Evolutionary conservation across 495 filamentous ascomycete species (phyloP), one percentile per base, ranked within the genome.

Genomic region (Penicillium diatomitis): DNA sequence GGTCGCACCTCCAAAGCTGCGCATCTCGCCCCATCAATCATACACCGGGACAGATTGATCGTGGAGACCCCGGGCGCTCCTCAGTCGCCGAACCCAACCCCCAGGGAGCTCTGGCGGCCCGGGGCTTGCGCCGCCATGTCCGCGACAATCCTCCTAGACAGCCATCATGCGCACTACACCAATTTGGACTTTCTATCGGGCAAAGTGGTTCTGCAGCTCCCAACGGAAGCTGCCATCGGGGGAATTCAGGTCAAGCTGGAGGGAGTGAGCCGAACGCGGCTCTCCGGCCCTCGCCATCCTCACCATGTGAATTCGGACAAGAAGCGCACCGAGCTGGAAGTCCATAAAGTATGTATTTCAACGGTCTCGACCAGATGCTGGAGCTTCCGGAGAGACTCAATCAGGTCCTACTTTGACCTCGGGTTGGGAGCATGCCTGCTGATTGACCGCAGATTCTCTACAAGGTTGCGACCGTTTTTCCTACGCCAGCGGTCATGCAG

Each of bases 241-340:
- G 79, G 80, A 8, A 85, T 98, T 46, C 77, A 89, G 38, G 91
- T 96, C 53, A 98, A 98, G 71, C 77, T 98, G 34, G 91, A 98
- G 63, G 92, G 90, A 46, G 90, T 94, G 64, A 87, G 84, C 54
- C 75, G 77, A 41, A 90, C 88, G 12, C 76, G 80, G 38, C 62
- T 86, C 62, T 52, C 70, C 66, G 54, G 71, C 29, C 58, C 67
- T 47, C 57, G 80, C 73, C 58, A 80, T 70, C 63, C 80, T 70
- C 71, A 84, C 75, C 60, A 77, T 84, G 73, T 77, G 29, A 59
- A 72, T 37, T 72, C 73, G 27, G 73, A 84, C 30, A 75, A 72
- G 57, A 76, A 75, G 57, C 73, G 71, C 49, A 75, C 79, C 6
- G 81, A 85, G 58, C 62, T 82, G 38, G 85, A 91, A 57, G 79